phyloP scores from a whole-genome alignment of 2,329 filamentous ascomycete genomes.

The Alternaria brassicae region DNA sequence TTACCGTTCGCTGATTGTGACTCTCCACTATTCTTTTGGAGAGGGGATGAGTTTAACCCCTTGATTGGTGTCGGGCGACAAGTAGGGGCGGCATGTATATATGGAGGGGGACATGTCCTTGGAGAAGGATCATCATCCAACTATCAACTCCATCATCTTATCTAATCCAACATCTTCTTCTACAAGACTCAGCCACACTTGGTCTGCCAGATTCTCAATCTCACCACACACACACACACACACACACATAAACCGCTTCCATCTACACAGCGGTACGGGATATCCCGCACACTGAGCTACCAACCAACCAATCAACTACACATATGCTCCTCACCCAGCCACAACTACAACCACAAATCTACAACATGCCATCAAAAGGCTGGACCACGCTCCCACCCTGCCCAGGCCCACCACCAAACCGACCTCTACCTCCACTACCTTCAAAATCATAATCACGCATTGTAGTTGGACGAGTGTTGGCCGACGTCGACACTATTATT shows the following conservation, averaged over 20 bases:
- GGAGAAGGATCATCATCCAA: background rate
- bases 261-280: background rate
- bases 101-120: background rate
- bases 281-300: background rate
- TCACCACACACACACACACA: background rate
- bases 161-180: background rate
- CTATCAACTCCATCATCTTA: background rate
- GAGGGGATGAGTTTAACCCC: background rate
- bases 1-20: constrained; percentile 3
- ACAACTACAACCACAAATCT: background rate
- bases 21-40: constrained; percentile 3
- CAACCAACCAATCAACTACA: too few species aligned
- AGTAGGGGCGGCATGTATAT: background rate
- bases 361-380: constrained; percentile 4
- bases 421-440: background rate
- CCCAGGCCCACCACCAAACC: constrained; percentile 5
- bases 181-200: background rate
- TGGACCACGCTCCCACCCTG: background rate
- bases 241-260: too few species aligned
- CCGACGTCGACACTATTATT: background rate
- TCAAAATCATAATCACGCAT: background rate
- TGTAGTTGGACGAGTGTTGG: background rate
- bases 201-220: background rate
- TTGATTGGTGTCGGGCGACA: constrained; percentile 1
- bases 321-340: background rate